Percentiles rank a stretch among this genome's conserved stretches.
Evolutionary conservation across 768 basidiomycete species (phyloP).

Genomic region (Mycena floridula): DNA sequence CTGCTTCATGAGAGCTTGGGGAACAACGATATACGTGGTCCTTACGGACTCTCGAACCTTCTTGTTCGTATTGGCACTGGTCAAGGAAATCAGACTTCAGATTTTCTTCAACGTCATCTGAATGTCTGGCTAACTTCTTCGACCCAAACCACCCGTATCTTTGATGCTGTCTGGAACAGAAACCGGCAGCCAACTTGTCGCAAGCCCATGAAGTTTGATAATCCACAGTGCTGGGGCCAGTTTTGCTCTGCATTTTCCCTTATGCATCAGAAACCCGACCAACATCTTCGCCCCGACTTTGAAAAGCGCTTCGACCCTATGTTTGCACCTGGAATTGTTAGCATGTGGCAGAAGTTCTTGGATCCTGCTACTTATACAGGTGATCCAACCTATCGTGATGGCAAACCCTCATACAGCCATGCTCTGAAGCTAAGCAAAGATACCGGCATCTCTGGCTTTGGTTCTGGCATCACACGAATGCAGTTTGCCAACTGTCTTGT

Average conservation of each 20-base stretch:
- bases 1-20: not conserved
- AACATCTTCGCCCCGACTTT: not conserved
- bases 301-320: not conserved
- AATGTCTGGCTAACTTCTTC: not conserved
- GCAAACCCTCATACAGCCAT: slow-evolving; percentile 1
- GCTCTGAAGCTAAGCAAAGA: slow-evolving; percentile 4
- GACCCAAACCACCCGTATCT: not conserved
- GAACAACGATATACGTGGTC: not conserved
- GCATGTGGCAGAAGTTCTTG: not conserved
- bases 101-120: slow-evolving; percentile 1
- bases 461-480: slow-evolving; percentile 6
- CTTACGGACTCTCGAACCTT: slow-evolving; percentile 4
- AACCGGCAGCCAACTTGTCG: not conserved
- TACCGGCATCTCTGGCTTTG: not conserved
- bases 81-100: slow-evolving; percentile 6
- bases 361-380: slow-evolving; percentile 4
- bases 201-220: not conserved
- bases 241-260: not conserved
- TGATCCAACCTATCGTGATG: too few species aligned
- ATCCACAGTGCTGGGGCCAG: not conserved
- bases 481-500: slow-evolving; percentile 17
- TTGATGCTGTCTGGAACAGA: slow-evolving; percentile 1
- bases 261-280: too few species aligned
- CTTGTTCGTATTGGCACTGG: slow-evolving; percentile 10
- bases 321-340: too few species aligned